Evolutionary conservation across 1,284 basidiomycete genomes (phyloP), one percentile per base, ranked within the genome.

Genomic region (Trametes pubescens): DNA sequence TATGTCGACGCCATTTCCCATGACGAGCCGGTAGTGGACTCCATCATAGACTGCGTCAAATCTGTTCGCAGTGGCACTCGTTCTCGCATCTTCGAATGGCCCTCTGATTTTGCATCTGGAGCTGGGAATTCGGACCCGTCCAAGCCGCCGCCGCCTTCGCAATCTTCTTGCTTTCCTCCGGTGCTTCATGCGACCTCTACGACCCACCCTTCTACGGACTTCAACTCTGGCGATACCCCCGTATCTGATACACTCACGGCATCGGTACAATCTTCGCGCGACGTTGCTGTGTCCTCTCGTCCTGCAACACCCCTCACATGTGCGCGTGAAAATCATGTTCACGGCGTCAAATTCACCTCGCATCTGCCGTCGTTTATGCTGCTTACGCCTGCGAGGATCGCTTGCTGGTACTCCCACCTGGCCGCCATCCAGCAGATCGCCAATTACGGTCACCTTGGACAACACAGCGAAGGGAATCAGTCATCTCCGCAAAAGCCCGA

Each of bases 321-420:
- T 71, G 82, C 88, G 24, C 79, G 73, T 1, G 70, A 80, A 57
- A 80, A 90, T 69, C 74, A 80, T 63, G 73, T 76, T 18, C 73
- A 59, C 26, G 73, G 86, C 10, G 70, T 78, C 0, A 71, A 76
- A 5, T 84, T 81, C 67, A 68, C 69, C n/a, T 68, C 79, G 6
- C 69, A 66, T 1, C 70, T 84, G 1, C 83, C 82, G 1, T 75
- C 79, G 18, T 79, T 86, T 73, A 79, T 80, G 75, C 64, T 85
- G 46, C 81, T 91, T 54, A 86, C 86, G 0, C 78, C 80, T 47
- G 81, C 84, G 22, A 85, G 89, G 62, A 74, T 92, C 43, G 89
- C 90, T 16, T 91, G 88, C 74, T 94, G 91, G 89, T 81, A 88
- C 69, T 93, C 91, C 0, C 92, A 94, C 75, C 68, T 88, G 22